Evolutionary conservation across 129 eudicot species (phyloP), one percentile per base, ranked within the genome.

Genomic region (Tagetes patula): DNA sequence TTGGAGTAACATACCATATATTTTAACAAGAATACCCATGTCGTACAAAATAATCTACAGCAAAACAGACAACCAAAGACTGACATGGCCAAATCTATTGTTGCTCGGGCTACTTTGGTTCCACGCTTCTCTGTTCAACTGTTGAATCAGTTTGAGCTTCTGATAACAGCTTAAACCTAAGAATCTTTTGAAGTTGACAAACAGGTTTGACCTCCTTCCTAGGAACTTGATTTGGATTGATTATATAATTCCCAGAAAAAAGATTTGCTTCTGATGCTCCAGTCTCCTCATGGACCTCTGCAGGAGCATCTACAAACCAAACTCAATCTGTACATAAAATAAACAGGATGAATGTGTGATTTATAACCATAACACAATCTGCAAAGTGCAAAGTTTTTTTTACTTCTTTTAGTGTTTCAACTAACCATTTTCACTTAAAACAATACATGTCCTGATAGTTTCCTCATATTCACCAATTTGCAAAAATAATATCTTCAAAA

Each of bases 391-490:
- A n/a, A 68, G 50, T 31, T 9, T 73, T 66, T 46, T 2, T 53
- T 41, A 32, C n/a, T 8, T 27, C 31, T 30, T 63, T 20, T 0
- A 3, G 31, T 59, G 36, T 63, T 47, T 61, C n/a, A 63, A 64
- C 90, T 84, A 66, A 90, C 98, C 96, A 53, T 71, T 78, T 83
- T 93, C 95, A 68, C 74, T 75, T 67, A 90, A 86, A 75, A 90
- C 86, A 11, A 90, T 49, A 82, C 96, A 87, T 40, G 96, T 81
- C 58, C 98, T 96, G 60, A 87, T 52, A 47, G 96, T 94, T 81
- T 94, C 96, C 67, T 81, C 89, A 33, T 92, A 91, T 71, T 88
- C 87, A 9, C 96, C 97, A 67, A 91, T 86, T 96, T 91, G 87
- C 71, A 67, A 70, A 70, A 50, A 58, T 39, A 80, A 71, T 2